These are phyloP conservation scores for Naganishia onofrii DNA, from an alignment of 768 basidiomycete genomes.

Conservation along the genomic window DNA sequence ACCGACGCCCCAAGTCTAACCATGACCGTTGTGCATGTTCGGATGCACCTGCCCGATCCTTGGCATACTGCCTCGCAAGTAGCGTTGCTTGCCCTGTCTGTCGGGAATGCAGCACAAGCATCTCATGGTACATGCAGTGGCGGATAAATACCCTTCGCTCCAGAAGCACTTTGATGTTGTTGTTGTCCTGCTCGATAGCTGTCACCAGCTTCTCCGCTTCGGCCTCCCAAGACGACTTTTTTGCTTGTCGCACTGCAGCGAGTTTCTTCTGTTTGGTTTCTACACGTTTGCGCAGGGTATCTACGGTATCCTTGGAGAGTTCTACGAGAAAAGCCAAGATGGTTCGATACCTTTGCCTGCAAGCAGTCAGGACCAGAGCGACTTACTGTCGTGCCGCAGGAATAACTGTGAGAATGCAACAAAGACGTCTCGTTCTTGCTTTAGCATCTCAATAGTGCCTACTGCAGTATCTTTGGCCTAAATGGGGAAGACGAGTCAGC, in stretches of 20 bases:
- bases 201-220: slow-evolving; percentile 72
- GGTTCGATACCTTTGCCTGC: neutral
- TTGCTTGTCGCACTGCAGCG: slow-evolving; percentile 65
- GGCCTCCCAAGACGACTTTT: slow-evolving; percentile 80
- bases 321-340: slow-evolving; percentile 29
- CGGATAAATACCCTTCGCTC: slow-evolving; percentile 81
- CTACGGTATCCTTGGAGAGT: slow-evolving; percentile 83
- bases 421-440: slow-evolving; percentile 81
- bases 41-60: slow-evolving; percentile 69
- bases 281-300: slow-evolving; percentile 79
- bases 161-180: slow-evolving; percentile 69
- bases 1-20: slow-evolving; percentile 66
- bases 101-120: slow-evolving; percentile 86
- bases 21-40: slow-evolving; percentile 68
- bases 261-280: slow-evolving; percentile 72
- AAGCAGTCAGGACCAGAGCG: neutral
- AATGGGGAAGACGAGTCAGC: neutral
- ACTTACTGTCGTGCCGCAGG: slow-evolving; percentile 70
- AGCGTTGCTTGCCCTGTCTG: slow-evolving; percentile 78
- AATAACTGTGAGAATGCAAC: slow-evolving; percentile 82
- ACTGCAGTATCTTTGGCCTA: slow-evolving; percentile 35
- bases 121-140: slow-evolving; percentile 91
- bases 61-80: slow-evolving; percentile 68
- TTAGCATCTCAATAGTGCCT: slow-evolving; percentile 48
- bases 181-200: slow-evolving; percentile 80